Base-by-base conservation (phyloP, 345 rosid genomes). In the Dipteronia dyeriana region DNA sequence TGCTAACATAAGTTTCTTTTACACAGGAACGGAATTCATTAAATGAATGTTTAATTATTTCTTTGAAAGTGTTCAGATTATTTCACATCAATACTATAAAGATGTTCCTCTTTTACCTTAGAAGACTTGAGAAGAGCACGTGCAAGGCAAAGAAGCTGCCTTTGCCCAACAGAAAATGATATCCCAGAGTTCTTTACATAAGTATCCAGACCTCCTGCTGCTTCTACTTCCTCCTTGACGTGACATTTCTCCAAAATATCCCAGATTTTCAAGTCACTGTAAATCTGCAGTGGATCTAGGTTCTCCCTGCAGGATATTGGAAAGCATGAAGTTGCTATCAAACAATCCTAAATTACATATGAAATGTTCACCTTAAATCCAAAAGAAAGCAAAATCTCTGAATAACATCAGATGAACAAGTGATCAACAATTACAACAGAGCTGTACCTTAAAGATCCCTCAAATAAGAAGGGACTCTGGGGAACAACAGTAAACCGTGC, bases 111-210 rank as follows among this genome's bases (percentile, higher is more conserved):
- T 41, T 79, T 77, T 80, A 89, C 97, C 92, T 90, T 93, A 3
- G 96, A 90, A 68, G 91, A 91, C 88, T 89, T 91, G 78, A 95
- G 96, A 75, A 93, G 91, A 49, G 98, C 97, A 25, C 98, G 96
- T 4, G 92, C 92, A 67, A 95, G 94, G 84, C 98, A 95, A 62
- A 95, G 82, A 57, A 95, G 98, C 85, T 93, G 99, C 85, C 96
- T 90, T 84, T 91, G 98, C 22, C 98, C 99, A 41, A 90, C 92
- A 34, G 98, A 95, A 84, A 93, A 91, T 5, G 90, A 86, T 60
- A 79, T 77, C 75, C 95, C 95, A 64, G 92, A 89, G 84, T 87
- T 95, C 78, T 88, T 88, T 22, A 95, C 79, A 20, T 47, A 83
- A 12, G 82, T 82, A 75, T 89, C 91, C 76, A 95, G 82, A 13